Conservation (phyloP, 805 yeast genomes). For the Cyberlindnera euphorbiiphila region DNA sequence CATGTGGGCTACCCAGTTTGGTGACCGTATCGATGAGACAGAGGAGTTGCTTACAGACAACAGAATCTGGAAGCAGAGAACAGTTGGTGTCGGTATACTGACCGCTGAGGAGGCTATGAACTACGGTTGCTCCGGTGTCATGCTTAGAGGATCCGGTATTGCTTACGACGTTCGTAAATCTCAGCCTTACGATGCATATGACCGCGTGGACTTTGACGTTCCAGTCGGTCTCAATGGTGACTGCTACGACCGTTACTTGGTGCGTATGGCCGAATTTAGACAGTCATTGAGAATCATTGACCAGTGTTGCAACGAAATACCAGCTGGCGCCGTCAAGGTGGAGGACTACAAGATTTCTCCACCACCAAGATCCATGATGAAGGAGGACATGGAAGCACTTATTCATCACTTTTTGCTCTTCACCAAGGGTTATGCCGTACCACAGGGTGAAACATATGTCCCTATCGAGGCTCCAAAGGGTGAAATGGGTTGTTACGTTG, state of each 20-base stretch:
- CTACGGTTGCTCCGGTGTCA: slow-evolving; percentile 78
- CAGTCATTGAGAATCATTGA: slow-evolving; percentile 85
- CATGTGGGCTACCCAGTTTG: slow-evolving; percentile 96
- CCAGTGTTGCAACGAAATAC: slow-evolving; percentile 89
- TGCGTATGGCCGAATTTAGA: slow-evolving; percentile 90
- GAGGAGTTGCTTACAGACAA: slow-evolving; percentile 88
- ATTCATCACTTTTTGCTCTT: slow-evolving; percentile 85
- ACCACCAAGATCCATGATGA: slow-evolving; percentile 79
- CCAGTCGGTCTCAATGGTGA: slow-evolving; percentile 88
- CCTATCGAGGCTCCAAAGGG: slow-evolving; percentile 95
- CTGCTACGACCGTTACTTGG: slow-evolving; percentile 84
- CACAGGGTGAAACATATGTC: slow-evolving; percentile 87
- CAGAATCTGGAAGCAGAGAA: slow-evolving; percentile 89
- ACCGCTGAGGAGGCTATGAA: slow-evolving; percentile 85
- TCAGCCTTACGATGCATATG: slow-evolving; percentile 89
- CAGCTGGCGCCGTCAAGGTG: slow-evolving; percentile 86
- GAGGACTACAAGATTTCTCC: slow-evolving; percentile 85
- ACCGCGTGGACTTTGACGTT: slow-evolving; percentile 77
- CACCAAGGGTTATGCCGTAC: slow-evolving; percentile 86
- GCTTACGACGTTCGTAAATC: slow-evolving; percentile 84
- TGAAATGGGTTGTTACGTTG: slow-evolving; percentile 88
- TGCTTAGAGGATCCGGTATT: slow-evolving; percentile 88
- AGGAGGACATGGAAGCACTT: slow-evolving; percentile 88
- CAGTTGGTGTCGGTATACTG: slow-evolving; percentile 73
- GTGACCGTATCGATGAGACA: slow-evolving; percentile 86